Conservation (phyloP, 2,329 filamentous ascomycete species). For the Alternaria sp. region DNA sequence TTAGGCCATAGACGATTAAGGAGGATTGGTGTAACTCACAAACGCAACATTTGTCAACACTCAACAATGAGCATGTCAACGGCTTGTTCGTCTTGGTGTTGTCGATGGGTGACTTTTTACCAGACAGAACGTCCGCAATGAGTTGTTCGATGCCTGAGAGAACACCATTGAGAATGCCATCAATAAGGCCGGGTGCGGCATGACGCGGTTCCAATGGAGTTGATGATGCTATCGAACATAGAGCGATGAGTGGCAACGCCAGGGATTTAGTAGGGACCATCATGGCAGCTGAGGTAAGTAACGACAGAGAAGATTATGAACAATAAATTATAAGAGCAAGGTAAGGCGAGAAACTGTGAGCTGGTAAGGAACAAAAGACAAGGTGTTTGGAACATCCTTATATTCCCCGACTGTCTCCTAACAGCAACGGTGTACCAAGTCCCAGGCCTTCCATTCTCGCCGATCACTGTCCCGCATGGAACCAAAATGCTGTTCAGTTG, state of each 20-base stretch:
- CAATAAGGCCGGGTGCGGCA: slow-evolving; percentile 28
- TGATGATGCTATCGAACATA: slow-evolving; percentile 18
- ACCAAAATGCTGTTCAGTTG: neutral
- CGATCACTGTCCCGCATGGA: neutral
- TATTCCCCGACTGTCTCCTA: neutral
- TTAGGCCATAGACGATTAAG: slow-evolving; percentile 9
- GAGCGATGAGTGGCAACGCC: slow-evolving; percentile 2
- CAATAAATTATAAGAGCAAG: neutral
- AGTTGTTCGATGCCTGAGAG: slow-evolving; percentile 23
- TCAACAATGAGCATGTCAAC: slow-evolving; percentile 19
- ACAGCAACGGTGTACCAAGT: neutral
- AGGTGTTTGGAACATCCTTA: slow-evolving; percentile 1
- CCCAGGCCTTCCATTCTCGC: neutral
- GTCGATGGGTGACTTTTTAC: slow-evolving; percentile 34
- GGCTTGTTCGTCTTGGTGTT: slow-evolving; percentile 31
- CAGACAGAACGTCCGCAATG: slow-evolving; percentile 38
- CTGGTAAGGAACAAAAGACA: neutral
- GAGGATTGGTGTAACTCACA: slow-evolving; percentile 25
- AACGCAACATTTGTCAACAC: slow-evolving; percentile 35
- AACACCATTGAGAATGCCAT: slow-evolving; percentile 29
- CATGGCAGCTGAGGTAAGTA: neutral
- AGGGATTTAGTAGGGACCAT: slow-evolving; percentile 3
- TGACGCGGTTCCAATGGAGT: slow-evolving; percentile 30
- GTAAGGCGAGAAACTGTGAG: neutral
- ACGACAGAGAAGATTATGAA: neutral